Evolutionary conservation across 352 stramenopile genomes (phyloP).

Genomic region (Pythium angustatum): DNA sequence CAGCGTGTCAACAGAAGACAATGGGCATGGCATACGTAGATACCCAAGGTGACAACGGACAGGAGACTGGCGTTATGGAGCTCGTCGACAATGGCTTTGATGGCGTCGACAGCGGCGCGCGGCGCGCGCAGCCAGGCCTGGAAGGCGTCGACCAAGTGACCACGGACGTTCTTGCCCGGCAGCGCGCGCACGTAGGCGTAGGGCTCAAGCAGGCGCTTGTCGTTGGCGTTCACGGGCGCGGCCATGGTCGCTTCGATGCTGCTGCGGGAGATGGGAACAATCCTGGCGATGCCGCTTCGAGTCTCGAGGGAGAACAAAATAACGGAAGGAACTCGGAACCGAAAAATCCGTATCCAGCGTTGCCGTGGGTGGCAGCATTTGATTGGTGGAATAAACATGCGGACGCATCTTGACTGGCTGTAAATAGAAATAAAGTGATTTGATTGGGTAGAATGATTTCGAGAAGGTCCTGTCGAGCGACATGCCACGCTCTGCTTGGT

Average conservation of each 20-base stretch:
- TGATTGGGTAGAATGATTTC: slow-evolving; percentile 28
- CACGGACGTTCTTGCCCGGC: slow-evolving; percentile 89
- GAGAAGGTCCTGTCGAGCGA: too few relatives aligned
- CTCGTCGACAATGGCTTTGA: slow-evolving; percentile 94
- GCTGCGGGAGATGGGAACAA: too few relatives aligned
- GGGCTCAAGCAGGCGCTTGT: slow-evolving; percentile 79
- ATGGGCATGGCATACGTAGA: too few relatives aligned
- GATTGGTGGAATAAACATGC: not conserved
- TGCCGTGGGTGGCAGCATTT: slow-evolving; percentile 3
- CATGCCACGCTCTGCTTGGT: too few relatives aligned
- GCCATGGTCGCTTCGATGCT: too few relatives aligned
- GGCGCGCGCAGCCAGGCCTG: slow-evolving; percentile 80
- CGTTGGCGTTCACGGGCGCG: slow-evolving; percentile 35
- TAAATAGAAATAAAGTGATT: not conserved
- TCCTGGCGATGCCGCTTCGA: too few relatives aligned
- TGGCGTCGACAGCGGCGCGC: slow-evolving; percentile 54
- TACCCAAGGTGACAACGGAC: too few relatives aligned
- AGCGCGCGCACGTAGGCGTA: slow-evolving; percentile 87
- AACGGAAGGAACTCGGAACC: not conserved
- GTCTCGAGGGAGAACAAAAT: too few relatives aligned
- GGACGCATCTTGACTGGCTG: not conserved
- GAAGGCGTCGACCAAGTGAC: slow-evolving; percentile 89
- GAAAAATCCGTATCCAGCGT: slow-evolving; percentile 22
- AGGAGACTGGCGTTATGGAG: slow-evolving; percentile 96
- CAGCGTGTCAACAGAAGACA: not conserved